Evolutionary conservation across 106 monocot genomes (phyloP).

Genomic region (Phalaenopsis aphrodite): DNA sequence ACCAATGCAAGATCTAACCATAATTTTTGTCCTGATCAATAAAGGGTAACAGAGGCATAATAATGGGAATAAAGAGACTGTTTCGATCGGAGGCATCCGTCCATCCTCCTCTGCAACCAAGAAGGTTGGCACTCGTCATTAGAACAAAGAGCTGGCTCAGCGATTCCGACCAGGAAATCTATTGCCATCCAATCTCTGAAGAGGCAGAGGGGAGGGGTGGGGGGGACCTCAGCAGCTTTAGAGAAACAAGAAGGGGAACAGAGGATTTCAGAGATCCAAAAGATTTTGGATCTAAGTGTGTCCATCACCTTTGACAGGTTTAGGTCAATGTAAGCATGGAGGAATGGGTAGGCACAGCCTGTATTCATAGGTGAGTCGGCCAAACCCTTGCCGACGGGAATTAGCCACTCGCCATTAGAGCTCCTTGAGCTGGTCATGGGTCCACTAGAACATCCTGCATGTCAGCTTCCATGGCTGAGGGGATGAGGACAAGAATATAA

Average conservation of each 20-base stretch:
- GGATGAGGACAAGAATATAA: background rate
- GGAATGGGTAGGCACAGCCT: background rate
- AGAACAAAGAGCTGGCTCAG: background rate
- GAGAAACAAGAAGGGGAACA: background rate
- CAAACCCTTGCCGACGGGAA: background rate
- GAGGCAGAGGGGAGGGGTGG: background rate
- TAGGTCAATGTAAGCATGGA: background rate
- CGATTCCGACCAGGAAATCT: background rate
- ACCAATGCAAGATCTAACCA: too few relatives aligned
- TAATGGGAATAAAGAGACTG: too few relatives aligned
- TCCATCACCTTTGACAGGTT: background rate
- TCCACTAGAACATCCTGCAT: background rate
- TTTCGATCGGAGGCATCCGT: too few relatives aligned
- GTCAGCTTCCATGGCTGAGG: background rate
- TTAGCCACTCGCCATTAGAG: background rate
- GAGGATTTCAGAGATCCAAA: background rate
- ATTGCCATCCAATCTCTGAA: slow-evolving; percentile 1
- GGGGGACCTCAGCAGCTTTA: background rate
- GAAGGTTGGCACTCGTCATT: too few relatives aligned
- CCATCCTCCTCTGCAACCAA: too few relatives aligned
- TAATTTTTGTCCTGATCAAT: too few relatives aligned
- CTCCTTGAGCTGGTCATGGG: background rate
- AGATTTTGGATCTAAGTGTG: background rate
- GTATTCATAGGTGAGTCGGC: background rate
- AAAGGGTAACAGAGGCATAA: too few relatives aligned